Conservation (phyloP, 257 asterid genomes). For the Scutellaria galericulata region DNA sequence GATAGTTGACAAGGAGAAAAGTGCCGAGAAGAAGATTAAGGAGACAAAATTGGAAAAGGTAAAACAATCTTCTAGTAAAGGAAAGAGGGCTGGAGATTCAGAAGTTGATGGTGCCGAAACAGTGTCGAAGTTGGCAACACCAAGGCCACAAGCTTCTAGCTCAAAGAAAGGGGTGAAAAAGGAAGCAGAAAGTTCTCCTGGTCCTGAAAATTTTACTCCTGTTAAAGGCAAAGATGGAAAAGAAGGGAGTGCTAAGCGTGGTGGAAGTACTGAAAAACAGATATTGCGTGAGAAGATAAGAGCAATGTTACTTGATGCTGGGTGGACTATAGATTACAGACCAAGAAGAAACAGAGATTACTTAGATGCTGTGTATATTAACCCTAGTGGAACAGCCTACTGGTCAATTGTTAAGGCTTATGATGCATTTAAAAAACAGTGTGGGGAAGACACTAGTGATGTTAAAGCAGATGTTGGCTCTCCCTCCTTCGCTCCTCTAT, state of each 20-base stretch:
- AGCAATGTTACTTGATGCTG: slow-evolving; percentile 76
- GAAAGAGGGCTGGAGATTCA: slow-evolving; percentile 42
- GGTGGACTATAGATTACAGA: slow-evolving; percentile 94
- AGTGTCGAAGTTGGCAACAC: slow-evolving; percentile 57
- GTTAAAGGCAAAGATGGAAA: slow-evolving; percentile 49
- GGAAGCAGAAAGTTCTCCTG: slow-evolving; percentile 47
- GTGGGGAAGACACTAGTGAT: slow-evolving; percentile 53
- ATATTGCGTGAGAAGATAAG: slow-evolving; percentile 81
- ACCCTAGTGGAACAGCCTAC: slow-evolving; percentile 89
- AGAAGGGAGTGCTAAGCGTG: slow-evolving; percentile 61
- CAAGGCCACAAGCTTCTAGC: slow-evolving; percentile 46
- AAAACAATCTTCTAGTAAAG: slow-evolving; percentile 42
- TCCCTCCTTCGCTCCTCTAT: slow-evolving; percentile 59
- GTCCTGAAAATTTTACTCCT: slow-evolving; percentile 42
- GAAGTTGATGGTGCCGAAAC: slow-evolving; percentile 58
- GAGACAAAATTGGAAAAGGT: slow-evolving; percentile 45
- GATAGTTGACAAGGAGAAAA: slow-evolving; percentile 45
- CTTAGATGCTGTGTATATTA: slow-evolving; percentile 89
- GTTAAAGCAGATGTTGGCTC: slow-evolving; percentile 49
- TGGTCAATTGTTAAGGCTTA: slow-evolving; percentile 98
- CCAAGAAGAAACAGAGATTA: slow-evolving; percentile 93
- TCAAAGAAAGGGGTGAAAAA: slow-evolving; percentile 57
- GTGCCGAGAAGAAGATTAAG: slow-evolving; percentile 44
- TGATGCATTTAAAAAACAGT: slow-evolving; percentile 82
- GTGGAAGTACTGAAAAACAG: slow-evolving; percentile 94